These are phyloP conservation scores for Coemansia sp. DNA, from an alignment of 192 early-diverging fungal genomes.

Conservation along the genomic window DNA sequence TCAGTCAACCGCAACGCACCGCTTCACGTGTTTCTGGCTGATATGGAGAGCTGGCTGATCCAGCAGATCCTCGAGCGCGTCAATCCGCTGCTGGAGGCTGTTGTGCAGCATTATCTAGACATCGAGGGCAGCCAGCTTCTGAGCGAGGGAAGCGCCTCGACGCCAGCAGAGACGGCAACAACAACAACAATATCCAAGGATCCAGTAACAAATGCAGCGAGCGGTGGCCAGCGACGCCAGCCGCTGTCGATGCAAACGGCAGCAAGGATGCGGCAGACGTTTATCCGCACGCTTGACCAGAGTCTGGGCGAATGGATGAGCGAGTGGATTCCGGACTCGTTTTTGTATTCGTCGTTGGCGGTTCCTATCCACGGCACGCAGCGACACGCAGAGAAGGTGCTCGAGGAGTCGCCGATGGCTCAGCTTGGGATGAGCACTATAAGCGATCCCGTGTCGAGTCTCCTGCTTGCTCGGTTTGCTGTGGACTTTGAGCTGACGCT, in stretches of 20 bases:
- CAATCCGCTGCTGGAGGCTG: constrained; percentile 47
- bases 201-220: too few species aligned
- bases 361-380: constrained; percentile 24
- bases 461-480: constrained; percentile 45
- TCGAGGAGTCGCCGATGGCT: constrained; percentile 21
- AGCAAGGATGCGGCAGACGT: constrained; percentile 33
- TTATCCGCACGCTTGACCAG: constrained; percentile 36
- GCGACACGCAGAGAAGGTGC: constrained; percentile 15
- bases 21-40: constrained; percentile 50
- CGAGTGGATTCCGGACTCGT: constrained; percentile 40
- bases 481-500: constrained; percentile 53
- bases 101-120: constrained; percentile 49
- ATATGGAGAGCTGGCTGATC: constrained; percentile 54
- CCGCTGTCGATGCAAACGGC: constrained; percentile 25
- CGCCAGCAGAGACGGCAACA: not conserved
- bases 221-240: too few species aligned
- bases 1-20: constrained; percentile 45
- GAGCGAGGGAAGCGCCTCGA: constrained; percentile 14
- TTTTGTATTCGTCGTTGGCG: constrained; percentile 33
- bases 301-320: constrained; percentile 47
- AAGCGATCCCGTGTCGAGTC: constrained; percentile 42
- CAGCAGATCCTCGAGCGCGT: constrained; percentile 49
- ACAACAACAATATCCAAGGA: too few species aligned
- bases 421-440: constrained; percentile 33
- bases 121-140: constrained; percentile 47